These are phyloP conservation scores for Oidiodendron maius DNA, from an alignment of 495 filamentous ascomycete genomes.

Conservation along the genomic window DNA sequence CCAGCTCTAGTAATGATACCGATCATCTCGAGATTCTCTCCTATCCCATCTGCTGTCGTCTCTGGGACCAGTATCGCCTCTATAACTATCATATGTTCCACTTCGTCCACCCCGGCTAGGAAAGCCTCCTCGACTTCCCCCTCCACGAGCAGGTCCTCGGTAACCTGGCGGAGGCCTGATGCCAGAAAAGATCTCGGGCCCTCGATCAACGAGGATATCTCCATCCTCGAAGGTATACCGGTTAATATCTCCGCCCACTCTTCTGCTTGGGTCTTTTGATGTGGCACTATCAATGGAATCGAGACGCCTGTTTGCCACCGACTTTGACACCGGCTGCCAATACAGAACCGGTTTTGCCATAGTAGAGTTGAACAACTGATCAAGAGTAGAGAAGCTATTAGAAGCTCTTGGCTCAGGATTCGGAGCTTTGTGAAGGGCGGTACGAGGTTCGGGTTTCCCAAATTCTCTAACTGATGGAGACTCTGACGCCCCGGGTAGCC, in stretches of 20 bases:
- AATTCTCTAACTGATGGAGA: constrained; percentile 24
- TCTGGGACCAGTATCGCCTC: background rate
- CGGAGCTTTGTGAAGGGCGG: background rate
- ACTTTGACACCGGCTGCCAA: constrained; percentile 43
- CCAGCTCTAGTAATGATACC: constrained; percentile 10
- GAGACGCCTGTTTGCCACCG: constrained; percentile 56
- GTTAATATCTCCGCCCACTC: constrained; percentile 56
- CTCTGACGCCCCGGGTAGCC: background rate
- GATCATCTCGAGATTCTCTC: constrained; percentile 7
- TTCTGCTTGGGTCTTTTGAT: constrained; percentile 34
- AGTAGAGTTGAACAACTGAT: constrained; percentile 20
- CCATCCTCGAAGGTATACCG: constrained; percentile 75
- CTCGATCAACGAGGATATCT: constrained; percentile 65
- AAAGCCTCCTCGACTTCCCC: constrained; percentile 18
- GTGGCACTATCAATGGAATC: constrained; percentile 53
- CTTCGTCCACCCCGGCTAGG: constrained; percentile 17
- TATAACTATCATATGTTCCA: constrained; percentile 9
- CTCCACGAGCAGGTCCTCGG: constrained; percentile 7
- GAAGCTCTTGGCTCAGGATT: constrained; percentile 3
- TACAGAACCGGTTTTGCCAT: constrained; percentile 29
- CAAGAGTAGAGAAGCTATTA: constrained; percentile 1
- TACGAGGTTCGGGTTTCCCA: constrained; percentile 36
- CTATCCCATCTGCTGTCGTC: background rate
- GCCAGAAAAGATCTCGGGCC: constrained; percentile 59
- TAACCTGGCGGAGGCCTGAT: constrained; percentile 39